Conservation (phyloP, 371 early-diverging fungal species). For the Mucor mucedo region DNA sequence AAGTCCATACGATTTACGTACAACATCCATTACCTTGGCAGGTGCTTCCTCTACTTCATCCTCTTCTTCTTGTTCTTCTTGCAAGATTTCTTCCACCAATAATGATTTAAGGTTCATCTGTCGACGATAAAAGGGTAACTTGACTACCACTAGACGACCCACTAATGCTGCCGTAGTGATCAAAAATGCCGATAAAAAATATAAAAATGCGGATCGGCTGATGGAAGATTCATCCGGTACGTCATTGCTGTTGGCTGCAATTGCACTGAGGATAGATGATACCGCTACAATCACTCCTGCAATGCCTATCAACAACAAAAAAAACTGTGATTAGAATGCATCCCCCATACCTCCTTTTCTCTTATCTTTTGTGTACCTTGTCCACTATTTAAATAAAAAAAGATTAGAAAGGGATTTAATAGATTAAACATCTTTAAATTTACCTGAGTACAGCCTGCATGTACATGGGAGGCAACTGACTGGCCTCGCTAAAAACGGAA, state of each 20-base stretch:
- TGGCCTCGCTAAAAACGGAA: constrained; percentile 76
- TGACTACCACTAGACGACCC: constrained; percentile 47
- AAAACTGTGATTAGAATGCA: background rate
- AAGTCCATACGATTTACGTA: constrained; percentile 45
- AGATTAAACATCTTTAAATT: background rate
- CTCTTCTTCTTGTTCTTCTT: constrained; percentile 2
- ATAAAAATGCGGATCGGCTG: constrained; percentile 60
- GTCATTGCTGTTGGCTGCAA: constrained; percentile 28
- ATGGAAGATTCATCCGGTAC: constrained; percentile 42
- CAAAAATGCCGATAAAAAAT: constrained; percentile 57
- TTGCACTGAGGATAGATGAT: constrained; percentile 58
- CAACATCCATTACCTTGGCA: constrained; percentile 23
- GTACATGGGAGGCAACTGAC: constrained; percentile 72
- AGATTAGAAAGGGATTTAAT: background rate
- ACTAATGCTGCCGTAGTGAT: constrained; percentile 55
- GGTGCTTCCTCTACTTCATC: background rate
- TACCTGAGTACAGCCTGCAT: constrained; percentile 79
- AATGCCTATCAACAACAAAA: constrained; percentile 38
- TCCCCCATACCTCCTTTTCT: background rate
- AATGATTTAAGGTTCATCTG: constrained; percentile 38
- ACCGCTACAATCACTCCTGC: constrained; percentile 68
- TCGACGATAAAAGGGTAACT: constrained; percentile 55
- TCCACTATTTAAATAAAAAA: constrained; percentile 40
- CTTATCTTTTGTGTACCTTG: constrained; percentile 43
- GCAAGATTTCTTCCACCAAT: constrained; percentile 10